These are phyloP conservation scores for Colletotrichum sp. DNA, from an alignment of 2,329 filamentous ascomycete species.

Conservation along the genomic window DNA sequence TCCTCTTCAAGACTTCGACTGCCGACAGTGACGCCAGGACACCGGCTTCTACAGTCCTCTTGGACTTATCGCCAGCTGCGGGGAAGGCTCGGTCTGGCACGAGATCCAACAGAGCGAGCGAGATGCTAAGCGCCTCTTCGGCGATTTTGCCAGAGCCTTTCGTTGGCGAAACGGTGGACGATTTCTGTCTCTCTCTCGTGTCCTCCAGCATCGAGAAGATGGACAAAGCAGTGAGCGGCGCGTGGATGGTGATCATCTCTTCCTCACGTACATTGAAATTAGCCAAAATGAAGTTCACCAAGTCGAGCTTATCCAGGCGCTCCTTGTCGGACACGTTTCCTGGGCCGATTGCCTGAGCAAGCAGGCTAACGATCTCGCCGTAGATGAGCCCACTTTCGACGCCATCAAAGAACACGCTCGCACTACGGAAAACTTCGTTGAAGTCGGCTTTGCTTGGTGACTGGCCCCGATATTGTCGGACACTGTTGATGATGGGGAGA, in stretches of 20 bases:
- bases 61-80: constrained; percentile 19
- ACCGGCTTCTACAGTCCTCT: constrained; percentile 28
- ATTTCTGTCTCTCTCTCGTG: constrained; percentile 40
- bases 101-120: constrained; percentile 64
- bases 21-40: constrained; percentile 40
- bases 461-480: constrained; percentile 73
- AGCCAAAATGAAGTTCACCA: constrained; percentile 81
- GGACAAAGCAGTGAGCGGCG: constrained; percentile 76
- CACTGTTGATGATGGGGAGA: constrained; percentile 81
- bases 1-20: constrained; percentile 62
- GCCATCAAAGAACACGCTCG: constrained; percentile 95
- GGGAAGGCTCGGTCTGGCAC: constrained; percentile 70
- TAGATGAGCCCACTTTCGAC: constrained; percentile 96
- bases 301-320: constrained; percentile 67
- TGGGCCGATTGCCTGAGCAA: constrained; percentile 64
- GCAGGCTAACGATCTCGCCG: constrained; percentile 75
- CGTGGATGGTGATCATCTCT: constrained; percentile 90
- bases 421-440: constrained; percentile 87
- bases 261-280: constrained; percentile 96
- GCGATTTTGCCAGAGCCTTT: constrained; percentile 33
- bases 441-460: constrained; percentile 74
- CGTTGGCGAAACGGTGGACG: background rate
- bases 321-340: constrained; percentile 48
- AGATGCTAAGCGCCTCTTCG: constrained; percentile 50
- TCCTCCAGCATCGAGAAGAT: constrained; percentile 66